These are phyloP conservation scores for Begonia fuchsioides DNA, from an alignment of 306 rosid genomes.

Conservation along the genomic window DNA sequence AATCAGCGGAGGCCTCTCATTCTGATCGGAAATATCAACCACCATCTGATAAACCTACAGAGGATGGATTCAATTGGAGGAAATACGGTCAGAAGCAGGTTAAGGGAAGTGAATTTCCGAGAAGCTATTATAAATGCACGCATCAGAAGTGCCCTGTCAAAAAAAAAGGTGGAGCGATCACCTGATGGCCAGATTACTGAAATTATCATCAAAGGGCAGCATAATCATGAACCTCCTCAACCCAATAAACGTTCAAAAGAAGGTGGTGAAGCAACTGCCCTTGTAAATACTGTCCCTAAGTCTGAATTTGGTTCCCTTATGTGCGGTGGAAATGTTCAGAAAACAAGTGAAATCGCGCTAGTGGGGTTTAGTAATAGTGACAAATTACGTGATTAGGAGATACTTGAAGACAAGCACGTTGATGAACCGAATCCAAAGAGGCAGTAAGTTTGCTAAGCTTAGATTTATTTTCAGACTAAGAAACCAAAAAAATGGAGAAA, in stretches of 20 bases:
- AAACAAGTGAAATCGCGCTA: slow-evolving; percentile 25
- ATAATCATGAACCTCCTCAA: slow-evolving; percentile 76
- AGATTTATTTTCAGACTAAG: neutral
- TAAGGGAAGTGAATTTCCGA: slow-evolving; percentile 88
- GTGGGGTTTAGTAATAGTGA: slow-evolving; percentile 54
- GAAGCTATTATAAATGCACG: slow-evolving; percentile 93
- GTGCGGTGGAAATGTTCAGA: slow-evolving; percentile 32
- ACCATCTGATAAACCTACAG: slow-evolving; percentile 57
- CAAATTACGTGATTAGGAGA: slow-evolving; percentile 41
- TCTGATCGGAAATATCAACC: slow-evolving; percentile 54
- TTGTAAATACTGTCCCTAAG: slow-evolving; percentile 27
- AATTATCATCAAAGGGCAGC: slow-evolving; percentile 89
- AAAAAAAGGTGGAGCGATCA: slow-evolving; percentile 89
- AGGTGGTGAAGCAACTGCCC: slow-evolving; percentile 38
- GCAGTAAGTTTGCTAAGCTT: slow-evolving; percentile 7
- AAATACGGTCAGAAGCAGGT: slow-evolving; percentile 98
- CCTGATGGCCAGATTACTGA: slow-evolving; percentile 79
- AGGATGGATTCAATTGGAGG: slow-evolving; percentile 94
- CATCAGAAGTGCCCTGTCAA: slow-evolving; percentile 80
- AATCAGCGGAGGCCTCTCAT: slow-evolving; percentile 31
- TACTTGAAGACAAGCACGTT: slow-evolving; percentile 40
- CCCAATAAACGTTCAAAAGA: slow-evolving; percentile 62
- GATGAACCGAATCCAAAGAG: slow-evolving; percentile 72
- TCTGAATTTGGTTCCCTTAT: slow-evolving; percentile 44
- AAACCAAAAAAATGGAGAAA: neutral